phyloP scores from a whole-genome alignment of 257 asterid genomes.

The Jaltomata sinuosa region DNA sequence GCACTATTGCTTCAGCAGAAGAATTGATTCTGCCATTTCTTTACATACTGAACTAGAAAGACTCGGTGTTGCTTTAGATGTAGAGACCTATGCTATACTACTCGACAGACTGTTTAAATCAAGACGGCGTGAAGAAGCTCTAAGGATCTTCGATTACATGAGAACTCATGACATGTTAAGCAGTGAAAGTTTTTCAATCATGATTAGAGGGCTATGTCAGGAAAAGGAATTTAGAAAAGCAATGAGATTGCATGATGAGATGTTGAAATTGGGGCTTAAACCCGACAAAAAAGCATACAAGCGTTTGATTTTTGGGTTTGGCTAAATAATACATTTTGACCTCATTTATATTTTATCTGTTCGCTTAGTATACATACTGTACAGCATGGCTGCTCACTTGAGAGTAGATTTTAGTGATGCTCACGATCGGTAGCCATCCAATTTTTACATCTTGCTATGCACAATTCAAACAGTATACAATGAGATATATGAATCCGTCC shows the following conservation, averaged over 20 bases:
- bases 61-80: slow-evolving; percentile 32
- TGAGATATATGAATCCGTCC: neutral
- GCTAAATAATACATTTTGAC: slow-evolving; percentile 8
- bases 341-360: neutral
- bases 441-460: neutral
- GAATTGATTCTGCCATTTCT: slow-evolving; percentile 36
- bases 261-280: slow-evolving; percentile 61
- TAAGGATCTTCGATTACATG: slow-evolving; percentile 58
- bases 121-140: slow-evolving; percentile 35
- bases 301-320: slow-evolving; percentile 59
- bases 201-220: slow-evolving; percentile 51
- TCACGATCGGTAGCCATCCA: neutral
- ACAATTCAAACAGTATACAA: neutral
- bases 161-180: slow-evolving; percentile 20
- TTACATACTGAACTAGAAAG: slow-evolving; percentile 46
- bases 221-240: slow-evolving; percentile 56
- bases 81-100: slow-evolving; percentile 28
- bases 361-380: neutral
- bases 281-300: slow-evolving; percentile 48
- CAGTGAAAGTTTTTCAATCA: slow-evolving; percentile 41
- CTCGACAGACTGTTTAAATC: slow-evolving; percentile 34
- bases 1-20: slow-evolving; percentile 39
- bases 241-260: slow-evolving; percentile 69
- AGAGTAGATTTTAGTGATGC: neutral
- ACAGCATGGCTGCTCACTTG: neutral